Percentiles rank a stretch among this genome's conserved stretches.
These are phyloP conservation scores for Rhizopus stolonifer DNA, from an alignment of 371 early-diverging fungal genomes.

Conservation along the genomic window DNA sequence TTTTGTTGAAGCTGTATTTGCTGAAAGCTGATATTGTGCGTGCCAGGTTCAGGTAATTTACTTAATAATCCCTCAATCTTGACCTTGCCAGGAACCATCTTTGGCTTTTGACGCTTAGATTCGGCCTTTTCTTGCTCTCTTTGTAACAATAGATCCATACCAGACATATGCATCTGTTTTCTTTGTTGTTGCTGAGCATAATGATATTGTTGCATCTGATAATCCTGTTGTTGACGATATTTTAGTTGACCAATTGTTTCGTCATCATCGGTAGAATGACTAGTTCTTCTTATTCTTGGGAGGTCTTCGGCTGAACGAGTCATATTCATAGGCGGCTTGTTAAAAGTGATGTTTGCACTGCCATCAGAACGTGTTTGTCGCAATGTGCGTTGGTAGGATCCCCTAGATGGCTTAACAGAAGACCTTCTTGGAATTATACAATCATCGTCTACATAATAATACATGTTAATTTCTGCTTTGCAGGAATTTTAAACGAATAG, in stretches of 20 bases:
- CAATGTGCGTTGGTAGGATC: neutral
- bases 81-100: constrained; percentile 35
- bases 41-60: constrained; percentile 43
- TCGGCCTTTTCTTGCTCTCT: constrained; percentile 47
- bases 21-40: constrained; percentile 47
- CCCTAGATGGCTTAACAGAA: neutral
- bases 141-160: constrained; percentile 48
- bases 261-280: neutral
- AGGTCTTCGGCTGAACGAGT: constrained; percentile 7
- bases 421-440: neutral
- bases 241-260: constrained; percentile 4
- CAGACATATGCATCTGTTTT: constrained; percentile 40
- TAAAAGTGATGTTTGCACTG: neutral
- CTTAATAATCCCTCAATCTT: constrained; percentile 48
- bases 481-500: too few species aligned
- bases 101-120: constrained; percentile 36
- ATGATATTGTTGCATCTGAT: constrained; percentile 13
- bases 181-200: constrained; percentile 17
- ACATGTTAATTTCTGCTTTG: too few species aligned
- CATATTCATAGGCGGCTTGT: neutral
- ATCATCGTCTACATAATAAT: neutral
- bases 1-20: constrained; percentile 30
- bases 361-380: neutral
- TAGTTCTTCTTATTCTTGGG: neutral
- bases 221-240: neutral